phyloP scores from a whole-genome alignment of 2,329 filamentous ascomycete genomes.

The Beauveria medogensis region DNA sequence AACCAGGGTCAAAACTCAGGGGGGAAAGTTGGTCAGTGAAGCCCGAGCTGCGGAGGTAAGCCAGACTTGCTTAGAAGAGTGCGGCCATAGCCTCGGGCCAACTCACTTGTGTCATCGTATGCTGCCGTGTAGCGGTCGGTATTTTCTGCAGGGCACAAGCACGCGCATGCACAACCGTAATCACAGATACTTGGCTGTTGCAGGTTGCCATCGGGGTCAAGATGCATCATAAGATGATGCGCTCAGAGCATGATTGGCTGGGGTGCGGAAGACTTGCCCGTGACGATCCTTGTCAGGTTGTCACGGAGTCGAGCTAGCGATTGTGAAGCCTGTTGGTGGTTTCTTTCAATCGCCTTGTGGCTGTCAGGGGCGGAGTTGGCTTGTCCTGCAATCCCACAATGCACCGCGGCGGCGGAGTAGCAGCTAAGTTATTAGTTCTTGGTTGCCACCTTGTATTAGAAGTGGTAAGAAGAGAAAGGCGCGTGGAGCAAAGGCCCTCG shows the following conservation, averaged over 20 bases:
- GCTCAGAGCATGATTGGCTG: background rate
- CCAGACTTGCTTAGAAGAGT: background rate
- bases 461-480: background rate
- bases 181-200: background rate
- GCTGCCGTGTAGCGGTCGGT: background rate
- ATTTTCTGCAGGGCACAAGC: background rate
- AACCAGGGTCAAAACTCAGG: background rate
- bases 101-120: background rate
- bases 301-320: background rate
- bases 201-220: background rate
- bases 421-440: slow-evolving; percentile 18
- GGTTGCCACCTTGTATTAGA: slow-evolving; percentile 16
- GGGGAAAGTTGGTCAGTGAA: background rate
- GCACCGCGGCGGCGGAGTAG: background rate
- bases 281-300: background rate
- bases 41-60: background rate
- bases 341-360: background rate
- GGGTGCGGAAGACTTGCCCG: background rate
- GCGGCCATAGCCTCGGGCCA: slow-evolving; percentile 6
- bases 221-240: slow-evolving; percentile 8
- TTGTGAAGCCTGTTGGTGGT: slow-evolving; percentile 1
- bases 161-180: background rate
- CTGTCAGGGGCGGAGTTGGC: slow-evolving; percentile 1
- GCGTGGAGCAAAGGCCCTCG: background rate
- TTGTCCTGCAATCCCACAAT: slow-evolving; percentile 1